Evolutionary conservation across 2,329 filamentous ascomycete genomes (phyloP), one percentile per base, ranked within the genome.

Genomic region (Didymella exigua): DNA sequence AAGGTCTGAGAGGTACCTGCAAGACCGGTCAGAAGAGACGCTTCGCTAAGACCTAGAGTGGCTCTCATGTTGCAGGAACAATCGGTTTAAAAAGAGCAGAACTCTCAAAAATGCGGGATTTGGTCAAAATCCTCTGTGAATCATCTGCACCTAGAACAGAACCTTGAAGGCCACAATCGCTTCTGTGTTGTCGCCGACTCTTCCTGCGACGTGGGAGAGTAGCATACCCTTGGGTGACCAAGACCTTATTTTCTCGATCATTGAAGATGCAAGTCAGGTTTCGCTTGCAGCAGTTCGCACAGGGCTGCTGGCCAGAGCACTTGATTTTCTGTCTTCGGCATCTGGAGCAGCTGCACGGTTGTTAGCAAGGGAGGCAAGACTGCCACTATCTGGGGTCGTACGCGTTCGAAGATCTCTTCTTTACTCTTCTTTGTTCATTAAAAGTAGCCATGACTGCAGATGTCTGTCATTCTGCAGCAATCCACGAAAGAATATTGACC

Each of bases 271-370:
- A 70, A 16, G 53, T 59, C 21, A 70, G 23, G 24, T 58, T 69
- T 24, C 67, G 65, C 46, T 63, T 68, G 36, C 56, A 62, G 47
- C 68, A 71, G 30, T 65, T 69, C 5, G 61, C 60, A 46, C 68
- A 71, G 11, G 68, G 68, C 27, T 69, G 67, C 44, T 69, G 65
- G 13, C 68, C 68, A 0, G 68, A 71, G 42, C 68, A 71, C 52
- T 71, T 71, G 49, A 70, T 71, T 47, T 71, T 71, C 36, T 70
- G 68, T 42, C 65, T 52, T 34, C 67, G 61, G 43, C 68, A 71
- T 59, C 68, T 61, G 26, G 64, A 65, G 54, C 68, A 71, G 23
- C 68, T 65, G 14, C 59, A 14, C 18, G 26, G 27, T 5, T 26
- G 18, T 54, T 37, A 49, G 21, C 31, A n/a, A 18, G 13, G 33